Conservation (phyloP, 495 filamentous ascomycete species). For the Penicillium soppii region DNA sequence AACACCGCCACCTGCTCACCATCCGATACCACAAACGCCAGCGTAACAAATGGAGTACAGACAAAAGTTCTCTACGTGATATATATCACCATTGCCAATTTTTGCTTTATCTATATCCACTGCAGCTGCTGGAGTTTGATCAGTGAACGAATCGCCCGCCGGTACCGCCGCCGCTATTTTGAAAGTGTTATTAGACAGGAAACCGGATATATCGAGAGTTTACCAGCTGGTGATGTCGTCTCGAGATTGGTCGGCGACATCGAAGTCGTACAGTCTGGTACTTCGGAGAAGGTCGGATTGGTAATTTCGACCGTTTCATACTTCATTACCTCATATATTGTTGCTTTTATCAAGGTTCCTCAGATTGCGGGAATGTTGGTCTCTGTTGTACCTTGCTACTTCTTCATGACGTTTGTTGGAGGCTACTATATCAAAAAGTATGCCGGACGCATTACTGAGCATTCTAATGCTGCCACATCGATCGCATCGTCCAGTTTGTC, state of each 20-base stretch:
- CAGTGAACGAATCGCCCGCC: constrained; percentile 62
- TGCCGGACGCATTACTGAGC: constrained; percentile 46
- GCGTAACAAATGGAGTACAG: constrained; percentile 22
- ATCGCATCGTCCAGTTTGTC: constrained; percentile 47
- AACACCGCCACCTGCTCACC: constrained; percentile 32
- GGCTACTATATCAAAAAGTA: constrained; percentile 59
- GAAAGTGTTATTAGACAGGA: constrained; percentile 57
- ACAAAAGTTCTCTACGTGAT: constrained; percentile 60
- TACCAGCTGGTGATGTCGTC: constrained; percentile 55
- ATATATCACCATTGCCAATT: constrained; percentile 61
- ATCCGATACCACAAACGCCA: constrained; percentile 7
- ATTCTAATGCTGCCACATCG: constrained; percentile 44
- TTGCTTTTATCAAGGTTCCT: constrained; percentile 60
- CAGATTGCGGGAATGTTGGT: constrained; percentile 42
- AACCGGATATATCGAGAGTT: constrained; percentile 55
- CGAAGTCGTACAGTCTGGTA: constrained; percentile 57
- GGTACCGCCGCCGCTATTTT: constrained; percentile 58
- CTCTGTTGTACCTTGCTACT: constrained; percentile 63
- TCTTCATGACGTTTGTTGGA: constrained; percentile 60
- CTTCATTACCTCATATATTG: constrained; percentile 60
- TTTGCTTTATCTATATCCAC: constrained; percentile 56
- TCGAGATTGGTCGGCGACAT: constrained; percentile 59
- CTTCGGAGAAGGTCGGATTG: constrained; percentile 65
- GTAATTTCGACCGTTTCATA: constrained; percentile 57
- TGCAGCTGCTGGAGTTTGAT: constrained; percentile 58